Percentiles rank a stretch among this genome's conserved stretches.
Evolutionary conservation across 1,284 basidiomycete genomes (phyloP).

Genomic region (Ganoderma multipileum): DNA sequence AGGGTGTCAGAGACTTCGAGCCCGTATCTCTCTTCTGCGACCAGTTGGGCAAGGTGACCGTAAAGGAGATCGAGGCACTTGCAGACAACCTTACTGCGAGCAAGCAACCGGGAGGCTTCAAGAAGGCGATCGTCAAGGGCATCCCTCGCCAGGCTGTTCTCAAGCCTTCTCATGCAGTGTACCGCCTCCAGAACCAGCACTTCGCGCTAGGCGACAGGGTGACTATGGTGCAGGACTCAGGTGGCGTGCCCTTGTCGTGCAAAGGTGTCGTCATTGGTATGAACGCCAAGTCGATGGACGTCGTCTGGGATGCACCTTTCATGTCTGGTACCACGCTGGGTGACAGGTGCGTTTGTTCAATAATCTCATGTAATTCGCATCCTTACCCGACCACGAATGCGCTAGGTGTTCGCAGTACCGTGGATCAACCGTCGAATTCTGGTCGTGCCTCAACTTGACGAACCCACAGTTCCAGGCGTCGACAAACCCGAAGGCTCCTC

Average conservation of each 20-base stretch:
- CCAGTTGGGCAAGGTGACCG: slow-evolving; percentile 87
- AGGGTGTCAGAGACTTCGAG: slow-evolving; percentile 91
- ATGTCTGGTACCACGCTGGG: slow-evolving; percentile 90
- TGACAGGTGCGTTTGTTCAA: slow-evolving; percentile 65
- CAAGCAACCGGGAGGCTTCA: slow-evolving; percentile 71
- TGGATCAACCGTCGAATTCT: slow-evolving; percentile 85
- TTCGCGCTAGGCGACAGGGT: slow-evolving; percentile 96
- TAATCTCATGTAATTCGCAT: neutral
- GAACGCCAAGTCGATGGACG: slow-evolving; percentile 87
- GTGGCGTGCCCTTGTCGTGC: slow-evolving; percentile 90
- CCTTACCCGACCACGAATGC: neutral
- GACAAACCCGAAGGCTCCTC: slow-evolving; percentile 59
- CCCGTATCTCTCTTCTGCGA: slow-evolving; percentile 93
- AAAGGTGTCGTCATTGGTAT: slow-evolving; percentile 96
- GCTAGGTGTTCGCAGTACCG: slow-evolving; percentile 88
- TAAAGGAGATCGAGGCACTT: slow-evolving; percentile 79
- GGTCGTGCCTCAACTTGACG: slow-evolving; percentile 86
- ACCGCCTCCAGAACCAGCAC: slow-evolving; percentile 90
- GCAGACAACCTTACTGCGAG: slow-evolving; percentile 71
- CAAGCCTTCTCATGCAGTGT: slow-evolving; percentile 91
- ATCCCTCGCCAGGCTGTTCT: slow-evolving; percentile 95
- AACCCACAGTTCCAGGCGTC: slow-evolving; percentile 83
- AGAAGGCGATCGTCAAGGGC: slow-evolving; percentile 89
- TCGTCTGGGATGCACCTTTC: slow-evolving; percentile 97
- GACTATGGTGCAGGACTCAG: slow-evolving; percentile 94